Evolutionary conservation across 768 basidiomycete genomes (phyloP).

Genomic region (Lentinula edodes): DNA sequence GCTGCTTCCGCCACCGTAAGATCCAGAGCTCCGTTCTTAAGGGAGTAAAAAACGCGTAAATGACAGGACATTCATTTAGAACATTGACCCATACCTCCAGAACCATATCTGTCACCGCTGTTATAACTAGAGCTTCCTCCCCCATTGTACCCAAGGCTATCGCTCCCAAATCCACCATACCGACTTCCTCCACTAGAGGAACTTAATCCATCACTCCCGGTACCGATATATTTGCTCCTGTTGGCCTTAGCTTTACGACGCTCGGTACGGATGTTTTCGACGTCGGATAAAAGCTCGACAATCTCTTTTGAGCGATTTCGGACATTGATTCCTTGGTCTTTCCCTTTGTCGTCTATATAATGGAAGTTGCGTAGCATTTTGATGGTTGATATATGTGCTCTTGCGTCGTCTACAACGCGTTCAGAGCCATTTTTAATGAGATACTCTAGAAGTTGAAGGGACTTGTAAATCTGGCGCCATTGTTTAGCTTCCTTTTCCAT

Average conservation of each 20-base stretch:
- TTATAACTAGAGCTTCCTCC: slow-evolving; percentile 39
- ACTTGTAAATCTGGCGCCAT: slow-evolving; percentile 99
- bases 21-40: slow-evolving; percentile 4
- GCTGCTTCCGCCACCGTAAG: slow-evolving; percentile 27
- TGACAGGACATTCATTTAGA: neutral
- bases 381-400: slow-evolving; percentile 89
- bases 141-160: slow-evolving; percentile 32
- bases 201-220: slow-evolving; percentile 74
- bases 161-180: slow-evolving; percentile 42
- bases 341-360: slow-evolving; percentile 97
- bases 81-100: slow-evolving; percentile 11
- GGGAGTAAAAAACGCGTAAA: neutral
- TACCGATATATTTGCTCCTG: slow-evolving; percentile 84
- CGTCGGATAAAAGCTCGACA: slow-evolving; percentile 85
- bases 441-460: slow-evolving; percentile 91
- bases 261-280: slow-evolving; percentile 85
- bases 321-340: slow-evolving; percentile 97
- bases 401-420: slow-evolving; percentile 95
- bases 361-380: slow-evolving; percentile 99
- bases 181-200: slow-evolving; percentile 53
- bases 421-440: slow-evolving; percentile 96
- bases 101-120: slow-evolving; percentile 22
- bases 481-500: slow-evolving; percentile 98
- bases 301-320: slow-evolving; percentile 92
- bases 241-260: slow-evolving; percentile 90